Base-by-base conservation (phyloP, 1,139 yeast species). In the Diutina catenulata region DNA sequence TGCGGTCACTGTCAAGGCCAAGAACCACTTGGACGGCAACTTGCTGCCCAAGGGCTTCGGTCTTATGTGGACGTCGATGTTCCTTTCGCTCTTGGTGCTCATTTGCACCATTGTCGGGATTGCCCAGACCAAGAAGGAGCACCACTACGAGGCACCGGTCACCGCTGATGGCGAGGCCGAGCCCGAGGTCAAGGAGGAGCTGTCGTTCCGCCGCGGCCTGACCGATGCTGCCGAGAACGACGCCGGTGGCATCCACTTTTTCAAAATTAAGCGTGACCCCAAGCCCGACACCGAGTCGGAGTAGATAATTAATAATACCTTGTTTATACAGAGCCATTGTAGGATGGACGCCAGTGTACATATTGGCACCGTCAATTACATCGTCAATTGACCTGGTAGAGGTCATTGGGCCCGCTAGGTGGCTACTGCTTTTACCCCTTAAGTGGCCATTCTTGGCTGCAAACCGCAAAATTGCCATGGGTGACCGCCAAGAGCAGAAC, bases 221-320 rank as follows among this genome's bases (percentile, higher is more conserved):
- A n/a, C 59, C 36, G 53, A 57, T 21, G 60, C 60, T 8, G 52
- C 56, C 19, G 58, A 48, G n/a, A n/a, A n/a, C n/a, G 51, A 52
- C 43, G 55, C 57, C 43, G 77, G 81, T 37, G 91, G 88, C 40
- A 80, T 80, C 50, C 76, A 83, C 58, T 80, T 80, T 60, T 80
- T 80, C 66, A 79, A 77, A 52, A 77, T 80, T 44, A 78, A 79
- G 62, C 78, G 86, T 65, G 75, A 75, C 56, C 68, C 72, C 49
- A 70, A 70, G 53, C 14, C 29, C 33, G 80, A 74, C 48, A 80
- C 74, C 43, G 83, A 76, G 52, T 74, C 80, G 42, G 77, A 74
- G 41, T 75, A 62, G 40, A 15, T 14, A 28, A 14, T 9, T 18
- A 20, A 18, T 29, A 29, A 19, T 19, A 29, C 23, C 33, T 29